Evolutionary conservation across 257 asterid genomes (phyloP).

Genomic region (Ballota nigra): DNA sequence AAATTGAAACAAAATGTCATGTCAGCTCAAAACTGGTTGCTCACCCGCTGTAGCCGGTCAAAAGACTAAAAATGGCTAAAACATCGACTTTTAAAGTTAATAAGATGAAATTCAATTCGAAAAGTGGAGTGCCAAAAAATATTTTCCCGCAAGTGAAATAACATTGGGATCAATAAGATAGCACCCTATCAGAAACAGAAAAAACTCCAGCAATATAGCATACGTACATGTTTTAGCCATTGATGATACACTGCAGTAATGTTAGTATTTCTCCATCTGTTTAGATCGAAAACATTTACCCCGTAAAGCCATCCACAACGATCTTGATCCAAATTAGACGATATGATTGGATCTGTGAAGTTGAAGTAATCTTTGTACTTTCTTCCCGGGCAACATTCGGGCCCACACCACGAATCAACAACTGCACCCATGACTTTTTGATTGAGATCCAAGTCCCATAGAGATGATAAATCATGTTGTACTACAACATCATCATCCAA

Average conservation of each 20-base stretch:
- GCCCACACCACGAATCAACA: slow-evolving; percentile 62
- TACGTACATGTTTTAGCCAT: slow-evolving; percentile 84
- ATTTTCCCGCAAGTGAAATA: too few relatives aligned
- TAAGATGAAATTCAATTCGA: too few relatives aligned
- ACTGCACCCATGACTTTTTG: slow-evolving; percentile 88
- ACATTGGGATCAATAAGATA: too few relatives aligned
- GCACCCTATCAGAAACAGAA: neutral
- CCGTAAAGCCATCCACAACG: slow-evolving; percentile 83
- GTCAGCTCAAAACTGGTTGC: too few relatives aligned
- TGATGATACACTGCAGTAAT: slow-evolving; percentile 70
- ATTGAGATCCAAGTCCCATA: slow-evolving; percentile 81
- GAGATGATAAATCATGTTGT: slow-evolving; percentile 70
- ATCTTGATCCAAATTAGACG: slow-evolving; percentile 44
- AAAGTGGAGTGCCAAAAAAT: too few relatives aligned
- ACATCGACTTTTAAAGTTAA: too few relatives aligned
- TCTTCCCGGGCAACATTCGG: slow-evolving; percentile 64
- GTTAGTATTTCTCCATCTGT: slow-evolving; percentile 69
- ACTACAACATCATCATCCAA: slow-evolving; percentile 86
- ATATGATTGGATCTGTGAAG: slow-evolving; percentile 56
- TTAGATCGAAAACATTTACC: slow-evolving; percentile 70
- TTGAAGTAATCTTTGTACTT: slow-evolving; percentile 69
- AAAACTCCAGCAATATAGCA: slow-evolving; percentile 10
- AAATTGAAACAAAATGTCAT: too few relatives aligned
- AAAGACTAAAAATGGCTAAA: too few relatives aligned
- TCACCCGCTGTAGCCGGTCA: too few relatives aligned